phyloP scores from a whole-genome alignment of 2,329 filamentous ascomycete species.

The Botrytis medusae region DNA sequence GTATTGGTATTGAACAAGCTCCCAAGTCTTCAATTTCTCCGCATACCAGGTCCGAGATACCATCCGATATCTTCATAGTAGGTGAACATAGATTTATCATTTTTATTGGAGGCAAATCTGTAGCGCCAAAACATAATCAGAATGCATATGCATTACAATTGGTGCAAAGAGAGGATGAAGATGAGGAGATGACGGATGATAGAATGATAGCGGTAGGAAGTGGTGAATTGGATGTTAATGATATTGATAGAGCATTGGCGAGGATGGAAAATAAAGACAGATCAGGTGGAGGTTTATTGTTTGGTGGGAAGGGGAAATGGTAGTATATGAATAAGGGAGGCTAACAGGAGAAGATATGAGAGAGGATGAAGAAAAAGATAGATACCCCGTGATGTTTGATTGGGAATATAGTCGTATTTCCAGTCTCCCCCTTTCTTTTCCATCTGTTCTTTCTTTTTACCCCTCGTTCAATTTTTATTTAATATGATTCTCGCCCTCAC shows the following conservation, averaged over 20 bases:
- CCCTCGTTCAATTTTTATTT: not conserved
- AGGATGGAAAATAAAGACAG: constrained; percentile 47
- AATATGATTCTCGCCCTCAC: not conserved
- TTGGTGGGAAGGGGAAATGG: constrained; percentile 47
- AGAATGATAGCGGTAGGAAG: constrained; percentile 12
- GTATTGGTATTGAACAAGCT: constrained; percentile 38
- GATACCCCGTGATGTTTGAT: constrained; percentile 13
- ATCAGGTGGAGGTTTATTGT: constrained; percentile 27
- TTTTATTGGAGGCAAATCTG: constrained; percentile 28
- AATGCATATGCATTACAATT: constrained; percentile 29
- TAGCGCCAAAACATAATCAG: not conserved
- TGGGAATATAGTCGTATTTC: constrained; percentile 10
- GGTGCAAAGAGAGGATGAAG: constrained; percentile 31
- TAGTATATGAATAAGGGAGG: constrained; percentile 26
- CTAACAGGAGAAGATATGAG: constrained; percentile 24
- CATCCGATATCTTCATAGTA: constrained; percentile 36
- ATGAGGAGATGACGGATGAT: constrained; percentile 21
- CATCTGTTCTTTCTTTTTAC: not conserved
- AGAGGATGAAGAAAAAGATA: constrained; percentile 15
- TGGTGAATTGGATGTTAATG: constrained; percentile 57
- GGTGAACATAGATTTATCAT: constrained; percentile 40
- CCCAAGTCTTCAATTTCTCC: constrained; percentile 22
- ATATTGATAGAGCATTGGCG: constrained; percentile 61
- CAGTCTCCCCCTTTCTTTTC: not conserved
- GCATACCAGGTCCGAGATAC: constrained; percentile 21